Base-by-base conservation (phyloP, 116 monocot species). In the Cymodocea nodosa region DNA sequence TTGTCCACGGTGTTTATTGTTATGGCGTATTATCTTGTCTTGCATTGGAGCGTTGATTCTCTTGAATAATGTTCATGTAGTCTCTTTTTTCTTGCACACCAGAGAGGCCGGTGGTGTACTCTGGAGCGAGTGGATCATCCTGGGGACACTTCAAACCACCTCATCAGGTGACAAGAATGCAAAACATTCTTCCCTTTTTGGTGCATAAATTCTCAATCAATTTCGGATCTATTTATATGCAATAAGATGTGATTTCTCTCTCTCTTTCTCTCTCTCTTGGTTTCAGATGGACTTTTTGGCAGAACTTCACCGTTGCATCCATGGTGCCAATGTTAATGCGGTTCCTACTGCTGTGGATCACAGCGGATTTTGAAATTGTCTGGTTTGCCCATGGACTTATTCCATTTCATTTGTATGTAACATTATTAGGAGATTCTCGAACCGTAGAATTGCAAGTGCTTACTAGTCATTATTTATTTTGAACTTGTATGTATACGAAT, bases 81-180 rank as follows among this genome's bases (percentile, higher is more conserved):
- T 54, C 15, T 18, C 54, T 40, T 62, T 5, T 35, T 48, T 56
- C 13, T 14, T 30, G 13, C 53, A 60, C 24, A 49, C 15, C 84
- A 94, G 94, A 86, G 59, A 86, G 74, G 66, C 87, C 94, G 51
- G 50, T 81, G n/a, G 67, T 94, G 71, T 94, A 94, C 69, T 79
- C 90, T 65, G 94, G 94, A 79, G 81, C 77, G 52, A 79, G 84
- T 65, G 84, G 84, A 6, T 79, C 90, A 56, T 79, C 90, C 25
- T 94, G 90, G 90, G 87, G 81, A n/a, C 90, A 90, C 57, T 35
- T 79, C 56, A 94, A 94, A 51, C 84, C 81, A 66, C 86, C 94
- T 56, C 89, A 86, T 66, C 89, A 94, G 89, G 86, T 86, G 55
- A 49, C 5, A 40, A 49, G 14, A 23, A 4, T 4, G 49, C 50